These are phyloP conservation scores for Pisolithus orientalis DNA, from an alignment of 768 basidiomycete genomes.

Conservation along the genomic window DNA sequence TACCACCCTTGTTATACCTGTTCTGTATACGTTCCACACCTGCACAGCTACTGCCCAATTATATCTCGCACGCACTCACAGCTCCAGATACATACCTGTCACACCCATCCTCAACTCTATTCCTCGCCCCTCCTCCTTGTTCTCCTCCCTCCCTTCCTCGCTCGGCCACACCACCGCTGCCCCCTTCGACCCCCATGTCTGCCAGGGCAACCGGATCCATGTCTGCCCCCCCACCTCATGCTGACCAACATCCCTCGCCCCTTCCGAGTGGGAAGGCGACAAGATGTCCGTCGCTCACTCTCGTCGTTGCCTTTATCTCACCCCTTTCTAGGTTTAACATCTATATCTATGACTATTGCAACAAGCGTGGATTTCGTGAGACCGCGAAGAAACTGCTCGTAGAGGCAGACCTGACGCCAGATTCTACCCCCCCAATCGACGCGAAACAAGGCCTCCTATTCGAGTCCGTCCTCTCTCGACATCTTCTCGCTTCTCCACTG, in stretches of 20 bases:
- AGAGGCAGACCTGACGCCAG: slow-evolving; percentile 61
- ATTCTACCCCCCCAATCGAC: slow-evolving; percentile 71
- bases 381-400: slow-evolving; percentile 60
- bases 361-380: slow-evolving; percentile 69
- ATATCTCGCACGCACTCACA: slow-evolving; percentile 10
- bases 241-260: slow-evolving; percentile 8
- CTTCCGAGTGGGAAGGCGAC: slow-evolving; percentile 69
- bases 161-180: not conserved
- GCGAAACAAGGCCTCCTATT: slow-evolving; percentile 79
- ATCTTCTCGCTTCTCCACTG: not conserved
- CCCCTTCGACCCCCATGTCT: slow-evolving; percentile 2
- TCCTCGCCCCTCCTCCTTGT: slow-evolving; percentile 3
- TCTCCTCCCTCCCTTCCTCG: not conserved
- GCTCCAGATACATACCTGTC: slow-evolving; percentile 7
- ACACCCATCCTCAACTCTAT: not conserved
- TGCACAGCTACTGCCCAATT: slow-evolving; percentile 8
- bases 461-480: slow-evolving; percentile 45
- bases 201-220: slow-evolving; percentile 21
- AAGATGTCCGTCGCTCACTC: slow-evolving; percentile 53
- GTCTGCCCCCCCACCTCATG: slow-evolving; percentile 5
- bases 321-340: slow-evolving; percentile 68
- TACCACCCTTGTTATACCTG: slow-evolving; percentile 5
- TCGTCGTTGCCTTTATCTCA: not conserved
- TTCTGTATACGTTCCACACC: not conserved
- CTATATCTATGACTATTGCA: slow-evolving; percentile 83